Conservation (phyloP, 2,329 filamentous ascomycete genomes). For the Fusarium buharicum region DNA sequence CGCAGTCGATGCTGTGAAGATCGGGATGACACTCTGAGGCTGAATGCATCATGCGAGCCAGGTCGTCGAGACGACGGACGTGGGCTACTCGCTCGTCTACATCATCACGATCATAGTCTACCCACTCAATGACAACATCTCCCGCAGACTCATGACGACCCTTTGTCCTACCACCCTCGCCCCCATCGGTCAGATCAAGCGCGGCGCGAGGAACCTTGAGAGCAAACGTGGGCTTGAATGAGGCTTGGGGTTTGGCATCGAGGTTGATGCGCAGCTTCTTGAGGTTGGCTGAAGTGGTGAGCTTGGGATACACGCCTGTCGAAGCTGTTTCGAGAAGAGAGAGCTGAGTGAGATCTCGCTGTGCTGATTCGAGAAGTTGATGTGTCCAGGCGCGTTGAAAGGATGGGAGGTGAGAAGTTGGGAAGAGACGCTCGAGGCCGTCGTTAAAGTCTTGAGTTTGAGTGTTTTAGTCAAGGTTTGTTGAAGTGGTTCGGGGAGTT, state of each 20-base stretch:
- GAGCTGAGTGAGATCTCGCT: constrained; percentile 55
- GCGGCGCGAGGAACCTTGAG: constrained; percentile 52
- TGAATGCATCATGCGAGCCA: constrained; percentile 60
- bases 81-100: constrained; percentile 56
- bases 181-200: constrained; percentile 40
- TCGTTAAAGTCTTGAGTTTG: constrained; percentile 57
- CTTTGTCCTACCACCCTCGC: constrained; percentile 43
- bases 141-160: constrained; percentile 50
- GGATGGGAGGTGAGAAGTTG: constrained; percentile 54
- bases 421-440: constrained; percentile 59
- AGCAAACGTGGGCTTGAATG: constrained; percentile 56
- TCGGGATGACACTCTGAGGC: constrained; percentile 58
- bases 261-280: constrained; percentile 61
- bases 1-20: constrained; percentile 59
- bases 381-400: constrained; percentile 59
- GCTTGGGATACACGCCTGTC: constrained; percentile 54
- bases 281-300: constrained; percentile 56
- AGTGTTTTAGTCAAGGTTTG: constrained; percentile 1
- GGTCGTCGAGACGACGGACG: constrained; percentile 58
- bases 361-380: constrained; percentile 58
- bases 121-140: constrained; percentile 57
- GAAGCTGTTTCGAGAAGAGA: constrained; percentile 56
- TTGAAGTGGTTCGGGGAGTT: background rate
- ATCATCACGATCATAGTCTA: constrained; percentile 56
- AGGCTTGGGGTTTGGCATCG: constrained; percentile 53